phyloP scores from a whole-genome alignment of 441 rosid genomes.

The Rhodomyrtus psidioides region DNA sequence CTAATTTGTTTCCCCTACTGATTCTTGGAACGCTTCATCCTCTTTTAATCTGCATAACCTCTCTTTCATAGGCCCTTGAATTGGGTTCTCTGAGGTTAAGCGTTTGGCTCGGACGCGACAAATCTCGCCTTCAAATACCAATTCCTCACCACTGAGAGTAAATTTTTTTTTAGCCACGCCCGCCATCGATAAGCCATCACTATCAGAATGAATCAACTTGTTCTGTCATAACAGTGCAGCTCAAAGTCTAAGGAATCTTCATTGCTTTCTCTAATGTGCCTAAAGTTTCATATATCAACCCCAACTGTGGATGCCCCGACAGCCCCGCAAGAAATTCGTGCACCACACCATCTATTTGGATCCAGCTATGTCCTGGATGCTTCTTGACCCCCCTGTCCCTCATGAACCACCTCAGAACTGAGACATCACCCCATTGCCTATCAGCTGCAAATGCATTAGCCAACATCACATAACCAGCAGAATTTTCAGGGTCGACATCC shows the following conservation, averaged over 20 bases:
- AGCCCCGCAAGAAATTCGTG: slow-evolving; percentile 24
- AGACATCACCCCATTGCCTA: slow-evolving; percentile 21
- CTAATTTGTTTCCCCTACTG: no score
- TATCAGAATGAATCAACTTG: neutral
- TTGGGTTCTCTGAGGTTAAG: no score
- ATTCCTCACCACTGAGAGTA: no score
- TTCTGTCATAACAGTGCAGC: neutral
- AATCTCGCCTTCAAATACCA: no score
- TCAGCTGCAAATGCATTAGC: slow-evolving; percentile 20
- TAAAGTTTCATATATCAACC: slow-evolving; percentile 8
- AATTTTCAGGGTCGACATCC: slow-evolving; percentile 22
- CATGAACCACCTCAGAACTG: slow-evolving; percentile 19
- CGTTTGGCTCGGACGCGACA: no score
- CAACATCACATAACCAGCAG: slow-evolving; percentile 28
- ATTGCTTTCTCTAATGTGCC: slow-evolving; percentile 13
- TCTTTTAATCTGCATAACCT: no score
- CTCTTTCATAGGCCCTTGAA: no score
- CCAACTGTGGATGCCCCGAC: slow-evolving; percentile 13
- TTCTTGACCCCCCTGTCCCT: slow-evolving; percentile 24
- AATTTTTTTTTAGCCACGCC: no score
- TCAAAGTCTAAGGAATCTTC: slow-evolving; percentile 10
- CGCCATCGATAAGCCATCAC: neutral
- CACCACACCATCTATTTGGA: slow-evolving; percentile 15
- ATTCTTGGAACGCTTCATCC: no score
- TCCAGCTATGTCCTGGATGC: slow-evolving; percentile 31